Percentiles rank a stretch among this genome's conserved stretches.
These are phyloP conservation scores for Nakazawaea molendinolei DNA, from an alignment of 805 yeast species.

Conservation along the genomic window DNA sequence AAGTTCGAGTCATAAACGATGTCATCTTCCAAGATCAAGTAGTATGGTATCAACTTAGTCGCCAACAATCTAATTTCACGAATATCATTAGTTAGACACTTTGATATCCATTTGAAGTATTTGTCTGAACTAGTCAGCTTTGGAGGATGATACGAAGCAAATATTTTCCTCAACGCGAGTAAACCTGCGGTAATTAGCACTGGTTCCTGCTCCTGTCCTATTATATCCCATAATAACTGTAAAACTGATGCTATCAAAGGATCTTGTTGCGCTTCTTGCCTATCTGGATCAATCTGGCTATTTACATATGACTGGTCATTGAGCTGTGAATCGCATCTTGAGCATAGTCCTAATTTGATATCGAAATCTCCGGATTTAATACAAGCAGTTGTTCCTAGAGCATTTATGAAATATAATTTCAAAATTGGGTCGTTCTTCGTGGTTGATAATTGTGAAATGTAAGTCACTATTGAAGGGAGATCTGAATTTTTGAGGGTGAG, in stretches of 20 bases:
- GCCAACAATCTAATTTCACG: conserved; percentile 53
- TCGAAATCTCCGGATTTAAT: conserved; percentile 31
- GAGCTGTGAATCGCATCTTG: conserved; percentile 27
- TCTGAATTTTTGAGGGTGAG: no score
- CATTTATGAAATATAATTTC: conserved; percentile 25
- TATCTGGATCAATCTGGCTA: conserved; percentile 2
- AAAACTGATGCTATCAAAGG: not conserved
- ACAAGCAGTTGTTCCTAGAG: conserved; percentile 38
- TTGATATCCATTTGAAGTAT: conserved; percentile 34
- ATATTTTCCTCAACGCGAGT: conserved; percentile 38
- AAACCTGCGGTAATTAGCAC: conserved; percentile 18
- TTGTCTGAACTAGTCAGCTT: conserved; percentile 18
- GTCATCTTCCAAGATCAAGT: conserved; percentile 34
- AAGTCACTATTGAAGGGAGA: no score
- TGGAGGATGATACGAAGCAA: conserved; percentile 48
- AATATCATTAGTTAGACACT: conserved; percentile 32
- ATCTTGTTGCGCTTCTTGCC: not conserved
- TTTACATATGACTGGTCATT: conserved; percentile 6
- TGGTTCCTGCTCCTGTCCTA: not conserved
- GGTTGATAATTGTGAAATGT: no score
- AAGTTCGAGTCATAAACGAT: conserved; percentile 36
- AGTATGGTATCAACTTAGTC: conserved; percentile 46
- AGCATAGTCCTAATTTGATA: conserved; percentile 26
- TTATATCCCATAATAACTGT: not conserved
- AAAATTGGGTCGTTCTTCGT: conserved; percentile 16